phyloP scores from a whole-genome alignment of 371 early-diverging fungal species.

The Lichtheimia corymbifera region DNA sequence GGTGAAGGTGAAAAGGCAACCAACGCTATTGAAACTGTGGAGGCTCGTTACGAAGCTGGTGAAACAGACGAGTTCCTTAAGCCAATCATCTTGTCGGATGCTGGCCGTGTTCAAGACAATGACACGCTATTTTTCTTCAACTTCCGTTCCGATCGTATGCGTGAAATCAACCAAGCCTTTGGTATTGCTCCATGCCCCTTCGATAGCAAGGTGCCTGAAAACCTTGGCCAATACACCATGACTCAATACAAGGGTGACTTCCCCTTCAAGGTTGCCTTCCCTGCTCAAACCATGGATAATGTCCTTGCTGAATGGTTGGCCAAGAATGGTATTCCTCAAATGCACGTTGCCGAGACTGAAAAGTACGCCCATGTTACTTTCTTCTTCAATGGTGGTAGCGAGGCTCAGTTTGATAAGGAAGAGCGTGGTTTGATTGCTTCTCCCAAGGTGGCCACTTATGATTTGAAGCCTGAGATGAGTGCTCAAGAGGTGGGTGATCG shows the following conservation, averaged over 20 bases:
- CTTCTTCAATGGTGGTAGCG: constrained; percentile 99
- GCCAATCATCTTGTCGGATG: constrained; percentile 86
- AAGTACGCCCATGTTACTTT: constrained; percentile 99
- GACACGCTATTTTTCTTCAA: constrained; percentile 94
- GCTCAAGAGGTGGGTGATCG: constrained; percentile 87
- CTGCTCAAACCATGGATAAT: constrained; percentile 94
- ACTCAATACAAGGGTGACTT: constrained; percentile 97
- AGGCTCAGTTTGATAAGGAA: constrained; percentile 87
- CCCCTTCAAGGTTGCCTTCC: constrained; percentile 92
- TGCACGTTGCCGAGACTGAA: constrained; percentile 99
- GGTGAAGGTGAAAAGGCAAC: constrained; percentile 79
- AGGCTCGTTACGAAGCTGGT: constrained; percentile 80
- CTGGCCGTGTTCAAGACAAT: constrained; percentile 76
- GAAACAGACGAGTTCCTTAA: constrained; percentile 99
- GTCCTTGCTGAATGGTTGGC: constrained; percentile 97
- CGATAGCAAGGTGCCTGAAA: constrained; percentile 75
- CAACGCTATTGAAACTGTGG: constrained; percentile 74
- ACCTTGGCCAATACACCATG: constrained; percentile 90
- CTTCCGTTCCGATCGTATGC: constrained; percentile 99
- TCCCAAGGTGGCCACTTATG: constrained; percentile 98
- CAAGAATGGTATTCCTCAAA: constrained; percentile 83
- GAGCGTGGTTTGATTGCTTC: constrained; percentile 90
- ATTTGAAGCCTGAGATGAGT: constrained; percentile 96
- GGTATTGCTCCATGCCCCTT: constrained; percentile 91
- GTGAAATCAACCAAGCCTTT: constrained; percentile 91